Evolutionary conservation across 2,329 filamentous ascomycete species (phyloP).

Genomic region (Orbilia blumenaviensis): DNA sequence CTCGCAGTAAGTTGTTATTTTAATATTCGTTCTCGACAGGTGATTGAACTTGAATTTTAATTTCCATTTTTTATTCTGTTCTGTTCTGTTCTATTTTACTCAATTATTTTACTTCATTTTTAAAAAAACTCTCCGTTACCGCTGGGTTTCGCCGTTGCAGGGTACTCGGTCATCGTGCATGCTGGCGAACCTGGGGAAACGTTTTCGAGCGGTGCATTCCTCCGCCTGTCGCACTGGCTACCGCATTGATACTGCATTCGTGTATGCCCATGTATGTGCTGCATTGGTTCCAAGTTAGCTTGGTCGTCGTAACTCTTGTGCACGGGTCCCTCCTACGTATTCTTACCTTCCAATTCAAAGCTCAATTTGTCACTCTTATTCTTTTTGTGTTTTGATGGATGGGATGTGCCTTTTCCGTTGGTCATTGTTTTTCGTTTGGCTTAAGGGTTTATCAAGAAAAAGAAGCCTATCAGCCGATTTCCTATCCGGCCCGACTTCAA

Average conservation of each 20-base stretch:
- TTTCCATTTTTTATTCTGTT: not conserved
- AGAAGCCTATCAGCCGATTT: conserved; percentile 1
- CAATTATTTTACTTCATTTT: too few species aligned
- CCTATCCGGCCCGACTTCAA: conserved; percentile 10
- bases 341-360: too few species aligned
- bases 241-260: not conserved
- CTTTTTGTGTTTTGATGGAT: too few species aligned
- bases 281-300: not conserved
- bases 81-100: not conserved
- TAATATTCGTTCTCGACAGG: too few species aligned
- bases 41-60: not conserved
- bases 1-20: conserved; percentile 9
- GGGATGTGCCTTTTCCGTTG: too few species aligned
- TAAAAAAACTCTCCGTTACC: too few species aligned
- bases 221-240: not conserved
- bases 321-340: too few species aligned
- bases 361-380: too few species aligned
- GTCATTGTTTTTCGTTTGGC: not conserved
- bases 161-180: conserved; percentile 23
- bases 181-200: conserved; percentile 21
- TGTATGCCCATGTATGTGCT: not conserved
- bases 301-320: too few species aligned
- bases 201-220: not conserved
- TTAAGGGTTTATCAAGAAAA: not conserved
- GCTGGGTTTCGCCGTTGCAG: too few species aligned